Conservation (phyloP, 1,284 basidiomycete genomes). For the Xerocomus minutiporus region DNA sequence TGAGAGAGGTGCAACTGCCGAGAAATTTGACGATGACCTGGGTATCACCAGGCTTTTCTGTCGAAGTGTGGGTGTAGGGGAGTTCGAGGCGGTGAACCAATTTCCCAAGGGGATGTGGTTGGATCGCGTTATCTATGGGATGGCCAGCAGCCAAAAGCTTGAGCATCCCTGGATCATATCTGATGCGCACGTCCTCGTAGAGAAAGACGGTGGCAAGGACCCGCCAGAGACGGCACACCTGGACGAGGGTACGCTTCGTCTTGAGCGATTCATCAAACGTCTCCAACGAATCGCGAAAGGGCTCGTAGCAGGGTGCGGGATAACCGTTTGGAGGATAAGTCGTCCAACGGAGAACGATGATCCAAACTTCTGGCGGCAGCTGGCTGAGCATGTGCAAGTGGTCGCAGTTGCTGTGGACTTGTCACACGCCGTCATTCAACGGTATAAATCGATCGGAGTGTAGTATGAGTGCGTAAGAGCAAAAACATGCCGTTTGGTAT, state of each 20-base stretch:
- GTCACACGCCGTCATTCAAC: constrained; percentile 3
- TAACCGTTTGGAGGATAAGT: constrained; percentile 30
- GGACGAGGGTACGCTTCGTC: constrained; percentile 41
- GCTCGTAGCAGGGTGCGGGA: constrained; percentile 33
- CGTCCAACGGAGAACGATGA: constrained; percentile 46
- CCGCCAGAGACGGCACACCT: constrained; percentile 56
- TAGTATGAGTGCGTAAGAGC: constrained; percentile 7
- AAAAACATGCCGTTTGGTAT: constrained; percentile 30
- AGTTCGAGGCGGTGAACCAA: constrained; percentile 52
- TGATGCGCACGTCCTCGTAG: constrained; percentile 52
- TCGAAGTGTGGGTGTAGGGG: constrained; percentile 51
- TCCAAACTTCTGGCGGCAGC: constrained; percentile 51
- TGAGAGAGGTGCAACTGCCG: constrained; percentile 44
- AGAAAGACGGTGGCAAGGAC: constrained; percentile 41
- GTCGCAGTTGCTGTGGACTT: background rate
- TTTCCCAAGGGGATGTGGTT: constrained; percentile 35
- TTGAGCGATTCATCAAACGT: constrained; percentile 15
- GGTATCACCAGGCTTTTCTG: constrained; percentile 30
- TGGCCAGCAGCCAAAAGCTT: constrained; percentile 27
- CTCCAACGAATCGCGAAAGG: constrained; percentile 38
- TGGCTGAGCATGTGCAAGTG: constrained; percentile 7
- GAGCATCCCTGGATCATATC: constrained; percentile 30
- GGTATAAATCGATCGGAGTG: constrained; percentile 2
- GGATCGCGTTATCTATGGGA: constrained; percentile 14
- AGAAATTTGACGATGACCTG: constrained; percentile 42